Conservation (phyloP, 352 stramenopile species). For the Phytophthora cryptogea region DNA sequence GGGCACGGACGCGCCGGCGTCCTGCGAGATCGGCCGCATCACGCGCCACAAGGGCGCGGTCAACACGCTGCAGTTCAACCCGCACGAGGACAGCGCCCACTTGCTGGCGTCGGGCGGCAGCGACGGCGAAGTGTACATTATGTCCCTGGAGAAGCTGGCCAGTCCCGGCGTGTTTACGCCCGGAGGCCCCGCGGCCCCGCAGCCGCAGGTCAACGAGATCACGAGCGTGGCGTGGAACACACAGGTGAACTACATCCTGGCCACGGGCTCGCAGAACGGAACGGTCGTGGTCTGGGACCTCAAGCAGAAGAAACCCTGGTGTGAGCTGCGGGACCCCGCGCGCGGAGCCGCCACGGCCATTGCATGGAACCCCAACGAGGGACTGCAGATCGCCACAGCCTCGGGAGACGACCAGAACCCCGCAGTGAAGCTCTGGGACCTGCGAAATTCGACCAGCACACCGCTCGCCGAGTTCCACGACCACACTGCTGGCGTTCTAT, state of each 20-base stretch:
- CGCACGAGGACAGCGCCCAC: constrained; percentile 90
- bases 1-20: constrained; percentile 35
- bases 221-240: constrained; percentile 97
- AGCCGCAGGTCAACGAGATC: constrained; percentile 85
- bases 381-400: constrained; percentile 96
- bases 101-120: constrained; percentile 94
- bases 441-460: constrained; percentile 97
- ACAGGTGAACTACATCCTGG: constrained; percentile 98
- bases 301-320: constrained; percentile 98
- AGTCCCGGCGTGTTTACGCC: constrained; percentile 91
- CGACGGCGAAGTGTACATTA: constrained; percentile 96
- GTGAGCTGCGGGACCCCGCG: constrained; percentile 93
- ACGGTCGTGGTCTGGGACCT: constrained; percentile 97
- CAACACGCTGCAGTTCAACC: constrained; percentile 96
- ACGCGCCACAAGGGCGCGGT: constrained; percentile 90
- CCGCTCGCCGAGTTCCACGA: constrained; percentile 95
- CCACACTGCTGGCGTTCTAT: constrained; percentile 96
- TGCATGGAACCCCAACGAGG: constrained; percentile 98
- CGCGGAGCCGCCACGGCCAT: constrained; percentile 92
- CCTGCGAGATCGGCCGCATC: constrained; percentile 78
- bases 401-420: constrained; percentile 95
- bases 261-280: constrained; percentile 94
- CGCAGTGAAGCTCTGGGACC: constrained; percentile 97
- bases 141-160: constrained; percentile 92
- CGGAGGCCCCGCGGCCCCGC: constrained; percentile 59